Conservation (phyloP, 768 basidiomycete genomes). For the Tulasnella sp. region DNA sequence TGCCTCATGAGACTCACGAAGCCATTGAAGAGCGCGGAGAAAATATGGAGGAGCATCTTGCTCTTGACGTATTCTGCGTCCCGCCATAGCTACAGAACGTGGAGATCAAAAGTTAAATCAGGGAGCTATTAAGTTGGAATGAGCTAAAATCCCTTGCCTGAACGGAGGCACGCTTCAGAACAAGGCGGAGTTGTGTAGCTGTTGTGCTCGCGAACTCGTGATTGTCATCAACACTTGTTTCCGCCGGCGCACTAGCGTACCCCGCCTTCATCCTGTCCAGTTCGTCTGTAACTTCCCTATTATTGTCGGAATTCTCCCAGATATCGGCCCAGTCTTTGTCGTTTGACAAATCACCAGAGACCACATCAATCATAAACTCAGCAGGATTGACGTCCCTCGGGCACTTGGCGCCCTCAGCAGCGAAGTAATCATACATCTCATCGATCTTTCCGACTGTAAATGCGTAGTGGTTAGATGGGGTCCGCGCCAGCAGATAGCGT, state of each 20-base stretch:
- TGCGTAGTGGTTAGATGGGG: conserved; percentile 64
- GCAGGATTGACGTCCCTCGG: conserved; percentile 59
- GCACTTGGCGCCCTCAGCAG: conserved; percentile 29
- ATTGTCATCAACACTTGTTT: conserved; percentile 17
- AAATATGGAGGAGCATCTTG: conserved; percentile 26
- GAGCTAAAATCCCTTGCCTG: conserved; percentile 13
- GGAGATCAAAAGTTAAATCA: not conserved
- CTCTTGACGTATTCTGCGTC: conserved; percentile 30
- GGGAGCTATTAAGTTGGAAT: not conserved
- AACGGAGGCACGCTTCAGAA: conserved; percentile 25
- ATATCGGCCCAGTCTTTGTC: conserved; percentile 68
- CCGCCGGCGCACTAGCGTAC: conserved; percentile 13
- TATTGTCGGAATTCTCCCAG: conserved; percentile 67
- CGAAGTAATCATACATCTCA: no score
- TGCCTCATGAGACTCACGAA: no score
- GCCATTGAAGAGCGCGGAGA: conserved; percentile 24
- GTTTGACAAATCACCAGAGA: conserved; percentile 16
- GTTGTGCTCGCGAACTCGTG: conserved; percentile 16
- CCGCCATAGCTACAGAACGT: conserved; percentile 28
- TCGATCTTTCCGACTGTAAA: conserved; percentile 39
- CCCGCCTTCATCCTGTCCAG: conserved; percentile 33
- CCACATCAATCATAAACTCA: conserved; percentile 50
- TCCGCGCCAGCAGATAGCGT: conserved; percentile 50
- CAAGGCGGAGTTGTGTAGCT: conserved; percentile 20
- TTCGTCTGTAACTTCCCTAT: conserved; percentile 29